A percentile compares a stretch with the other conserved stretches of the same genome.
phyloP scores from a whole-genome alignment of 1,284 basidiomycete genomes.

The Fomes fomentarius region DNA sequence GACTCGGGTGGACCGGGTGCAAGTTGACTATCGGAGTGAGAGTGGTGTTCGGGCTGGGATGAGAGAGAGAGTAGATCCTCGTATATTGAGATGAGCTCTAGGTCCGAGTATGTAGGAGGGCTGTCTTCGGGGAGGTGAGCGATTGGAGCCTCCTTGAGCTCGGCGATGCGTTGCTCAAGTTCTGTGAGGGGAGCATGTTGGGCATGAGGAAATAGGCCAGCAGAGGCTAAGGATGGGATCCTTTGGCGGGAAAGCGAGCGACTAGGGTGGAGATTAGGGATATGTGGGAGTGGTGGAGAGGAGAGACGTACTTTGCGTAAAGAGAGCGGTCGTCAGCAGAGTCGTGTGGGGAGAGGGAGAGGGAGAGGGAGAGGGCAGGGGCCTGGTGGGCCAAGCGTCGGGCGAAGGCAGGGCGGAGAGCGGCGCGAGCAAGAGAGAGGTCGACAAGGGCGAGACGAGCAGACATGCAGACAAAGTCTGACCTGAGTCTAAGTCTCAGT shows the following conservation, averaged over 20 bases:
- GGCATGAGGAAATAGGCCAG: constrained; percentile 3
- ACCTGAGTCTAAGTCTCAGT: too few species aligned
- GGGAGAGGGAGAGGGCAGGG: not conserved
- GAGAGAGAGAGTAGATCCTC: constrained; percentile 54
- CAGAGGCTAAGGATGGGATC: not conserved
- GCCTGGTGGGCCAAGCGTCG: constrained; percentile 14
- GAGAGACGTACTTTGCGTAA: constrained; percentile 15
- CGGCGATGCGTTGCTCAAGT: constrained; percentile 26
- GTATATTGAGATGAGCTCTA: constrained; percentile 52
- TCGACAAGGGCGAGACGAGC: constrained; percentile 28
- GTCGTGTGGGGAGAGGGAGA: not conserved
- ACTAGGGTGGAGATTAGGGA: not conserved
- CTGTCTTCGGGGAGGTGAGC: constrained; percentile 4
- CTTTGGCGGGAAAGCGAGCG: constrained; percentile 5
- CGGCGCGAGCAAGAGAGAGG: constrained; percentile 22
- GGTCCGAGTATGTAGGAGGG: constrained; percentile 46
- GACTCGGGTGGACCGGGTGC: constrained; percentile 9
- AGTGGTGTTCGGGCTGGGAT: constrained; percentile 2
- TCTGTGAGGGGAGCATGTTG: constrained; percentile 16
- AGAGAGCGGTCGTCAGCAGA: constrained; percentile 10
- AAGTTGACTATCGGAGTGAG: constrained; percentile 5
- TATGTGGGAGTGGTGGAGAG: not conserved
- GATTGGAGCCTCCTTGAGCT: constrained; percentile 22
- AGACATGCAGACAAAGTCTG: too few species aligned
- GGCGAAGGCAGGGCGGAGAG: not conserved